Conservation (phyloP, 768 basidiomycete genomes). For the Ramaria rubella region DNA sequence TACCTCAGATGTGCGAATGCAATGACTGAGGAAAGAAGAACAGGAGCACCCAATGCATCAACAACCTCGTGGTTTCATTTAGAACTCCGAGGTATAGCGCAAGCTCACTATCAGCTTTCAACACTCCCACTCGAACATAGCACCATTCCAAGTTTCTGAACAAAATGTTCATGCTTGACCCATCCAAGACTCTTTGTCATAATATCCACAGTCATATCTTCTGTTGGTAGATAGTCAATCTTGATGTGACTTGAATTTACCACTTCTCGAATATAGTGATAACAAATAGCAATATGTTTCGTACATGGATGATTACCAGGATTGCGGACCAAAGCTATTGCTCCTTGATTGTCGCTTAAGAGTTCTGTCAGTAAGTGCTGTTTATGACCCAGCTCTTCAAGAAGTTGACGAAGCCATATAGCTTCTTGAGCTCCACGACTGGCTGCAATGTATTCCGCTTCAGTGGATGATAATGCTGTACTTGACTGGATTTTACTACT, state of each 20-base stretch:
- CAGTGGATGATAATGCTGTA: constrained; percentile 7
- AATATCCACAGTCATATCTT: constrained; percentile 32
- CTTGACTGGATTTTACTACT: constrained; percentile 16
- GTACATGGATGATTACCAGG: constrained; percentile 29
- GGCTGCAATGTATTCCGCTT: constrained; percentile 19
- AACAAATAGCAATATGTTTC: constrained; percentile 38
- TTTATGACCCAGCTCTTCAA: constrained; percentile 17
- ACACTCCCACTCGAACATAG: background rate
- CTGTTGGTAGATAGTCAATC: constrained; percentile 27
- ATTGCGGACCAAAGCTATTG: constrained; percentile 30
- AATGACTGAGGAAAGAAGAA: background rate
- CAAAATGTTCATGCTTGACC: background rate
- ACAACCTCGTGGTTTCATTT: too few species aligned
- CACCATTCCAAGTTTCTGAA: background rate
- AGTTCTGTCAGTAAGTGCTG: constrained; percentile 14
- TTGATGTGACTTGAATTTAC: constrained; percentile 22
- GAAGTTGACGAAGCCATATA: constrained; percentile 10
- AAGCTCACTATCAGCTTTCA: background rate
- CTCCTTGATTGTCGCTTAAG: constrained; percentile 32
- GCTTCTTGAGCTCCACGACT: constrained; percentile 12
- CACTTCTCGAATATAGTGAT: constrained; percentile 33
- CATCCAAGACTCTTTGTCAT: constrained; percentile 34
- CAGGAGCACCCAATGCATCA: background rate
- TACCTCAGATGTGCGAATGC: background rate
- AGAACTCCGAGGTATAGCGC: background rate